These are phyloP conservation scores for Dianthus caryophyllus DNA, from an alignment of 148 eudicot genomes.

Conservation along the genomic window DNA sequence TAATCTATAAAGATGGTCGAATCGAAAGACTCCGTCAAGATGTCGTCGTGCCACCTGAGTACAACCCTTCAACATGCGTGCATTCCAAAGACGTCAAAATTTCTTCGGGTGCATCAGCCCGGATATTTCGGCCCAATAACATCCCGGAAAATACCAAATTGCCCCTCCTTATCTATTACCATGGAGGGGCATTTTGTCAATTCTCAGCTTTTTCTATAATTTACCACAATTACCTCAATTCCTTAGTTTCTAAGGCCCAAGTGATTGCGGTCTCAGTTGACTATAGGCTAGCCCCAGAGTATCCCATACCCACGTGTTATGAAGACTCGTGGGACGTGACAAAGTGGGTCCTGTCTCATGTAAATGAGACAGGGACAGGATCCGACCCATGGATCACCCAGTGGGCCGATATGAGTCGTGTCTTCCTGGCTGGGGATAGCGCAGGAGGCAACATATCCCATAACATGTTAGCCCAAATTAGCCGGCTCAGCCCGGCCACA, in stretches of 20 bases:
- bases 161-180: slow-evolving; percentile 37
- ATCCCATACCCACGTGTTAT: slow-evolving; percentile 14
- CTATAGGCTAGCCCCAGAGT: slow-evolving; percentile 46
- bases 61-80: slow-evolving; percentile 27
- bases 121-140: slow-evolving; percentile 25
- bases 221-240: slow-evolving; percentile 29
- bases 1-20: slow-evolving; percentile 36
- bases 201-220: slow-evolving; percentile 28
- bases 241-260: slow-evolving; percentile 24
- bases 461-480: slow-evolving; percentile 25
- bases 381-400: slow-evolving; percentile 35
- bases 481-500: background rate
- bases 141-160: slow-evolving; percentile 15
- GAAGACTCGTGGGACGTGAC: slow-evolving; percentile 32
- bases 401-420: slow-evolving; percentile 26
- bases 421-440: slow-evolving; percentile 51
- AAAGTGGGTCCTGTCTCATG: slow-evolving; percentile 38
- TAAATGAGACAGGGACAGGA: slow-evolving; percentile 5
- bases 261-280: slow-evolving; percentile 37
- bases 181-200: slow-evolving; percentile 47
- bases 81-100: slow-evolving; percentile 35
- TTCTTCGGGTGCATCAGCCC: slow-evolving; percentile 25
- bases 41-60: slow-evolving; percentile 20
- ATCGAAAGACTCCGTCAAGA: slow-evolving; percentile 24
- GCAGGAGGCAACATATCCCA: slow-evolving; percentile 51